Base-by-base conservation (phyloP, 306 rosid species). In the Lagenaria siceraria region DNA sequence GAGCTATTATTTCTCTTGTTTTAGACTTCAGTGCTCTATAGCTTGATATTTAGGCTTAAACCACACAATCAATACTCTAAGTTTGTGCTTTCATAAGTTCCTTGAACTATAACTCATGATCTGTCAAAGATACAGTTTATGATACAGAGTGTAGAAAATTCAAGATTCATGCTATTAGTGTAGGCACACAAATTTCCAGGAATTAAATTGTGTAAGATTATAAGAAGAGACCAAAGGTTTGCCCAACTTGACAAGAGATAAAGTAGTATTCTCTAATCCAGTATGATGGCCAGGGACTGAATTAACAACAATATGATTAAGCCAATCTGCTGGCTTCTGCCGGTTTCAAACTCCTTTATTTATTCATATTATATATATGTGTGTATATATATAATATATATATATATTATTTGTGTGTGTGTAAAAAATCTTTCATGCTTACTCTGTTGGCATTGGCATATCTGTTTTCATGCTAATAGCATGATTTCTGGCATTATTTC, bases 401-500 rank as follows among this genome's bases (percentile, higher is more conserved):
- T 33, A 0, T 33, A 0, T 33, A 0, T 46, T 46, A 13, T 4
- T 51, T 51, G 15, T 49, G 54, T 51, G 55, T 51, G 55, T 17
- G 10, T 3, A 31, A 17, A 62, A 35, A 29, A 31, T 15, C 13
- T n/a, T 40, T 22, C 55, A 10, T 66, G 43, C 52, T 40, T 46
- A 38, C 54, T 69, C 29, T 8, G n/a, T 14, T 36, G 38, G 12
- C 25, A 60, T 33, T 4, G 36, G 43, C 27, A 61, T 69, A 70
- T 52, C 68, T 38, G 74, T 70, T 22, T 15, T 15, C 21, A 48
- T 71, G 56, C 60, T 72, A 72, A 15, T 77, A 71, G 78, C 74
- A 66, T 75, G 81, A 61, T 36, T 74, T 80, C 10, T 74, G 75
- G 75, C 79, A 24, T 81, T 71, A 60, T 74, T 83, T 85, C 89